Base-by-base conservation (phyloP, 306 rosid genomes). In the Gynostemma pentaphyllum region DNA sequence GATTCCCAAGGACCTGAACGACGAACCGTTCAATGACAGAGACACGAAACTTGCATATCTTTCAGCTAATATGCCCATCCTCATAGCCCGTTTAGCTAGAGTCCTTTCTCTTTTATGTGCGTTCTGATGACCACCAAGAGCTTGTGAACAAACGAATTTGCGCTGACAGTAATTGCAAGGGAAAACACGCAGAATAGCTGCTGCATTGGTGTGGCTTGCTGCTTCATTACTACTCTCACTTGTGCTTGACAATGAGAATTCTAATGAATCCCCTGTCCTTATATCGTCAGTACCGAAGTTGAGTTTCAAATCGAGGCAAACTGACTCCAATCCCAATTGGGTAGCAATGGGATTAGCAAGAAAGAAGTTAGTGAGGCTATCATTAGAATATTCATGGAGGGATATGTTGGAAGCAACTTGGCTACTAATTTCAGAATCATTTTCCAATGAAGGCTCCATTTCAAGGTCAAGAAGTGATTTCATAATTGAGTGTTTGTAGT, bases 41-140 rank as follows among this genome's bases (percentile, higher is more conserved):
- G 95, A 90, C 7, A 90, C 88, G 67, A 84, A 67, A 46, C 76
- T 80, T 0, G 90, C 79, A 69, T 82, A 83, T 64, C 80, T 82
- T 39, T 90, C 94, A 9, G 94, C 78, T 69, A 79, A 82, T 15
- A 87, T 65, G 1, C 94, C 95, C 86, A 87, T 90, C 56, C 97
- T 71, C 85, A 83, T 73, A 2, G 95, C 97, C 39, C 94, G 78
- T 55, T 90, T 90, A 2, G 97, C 97, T 5, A 90, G 48, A 44
- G 87, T 85, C 54, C 97, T 78, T 56, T 90, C 97, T 27, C 88
- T 80, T 74, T 90, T 90, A 67, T 90, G 97, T 8, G 95, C 97
- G 46, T 90, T 90, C 66, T 90, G 97, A 76, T 90, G 97, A 13
- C 97, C 97, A 0, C 97, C 97, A 23, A 90, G 97, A 30, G 97